phyloP scores from a whole-genome alignment of 345 rosid species.

The Linum tenue region DNA sequence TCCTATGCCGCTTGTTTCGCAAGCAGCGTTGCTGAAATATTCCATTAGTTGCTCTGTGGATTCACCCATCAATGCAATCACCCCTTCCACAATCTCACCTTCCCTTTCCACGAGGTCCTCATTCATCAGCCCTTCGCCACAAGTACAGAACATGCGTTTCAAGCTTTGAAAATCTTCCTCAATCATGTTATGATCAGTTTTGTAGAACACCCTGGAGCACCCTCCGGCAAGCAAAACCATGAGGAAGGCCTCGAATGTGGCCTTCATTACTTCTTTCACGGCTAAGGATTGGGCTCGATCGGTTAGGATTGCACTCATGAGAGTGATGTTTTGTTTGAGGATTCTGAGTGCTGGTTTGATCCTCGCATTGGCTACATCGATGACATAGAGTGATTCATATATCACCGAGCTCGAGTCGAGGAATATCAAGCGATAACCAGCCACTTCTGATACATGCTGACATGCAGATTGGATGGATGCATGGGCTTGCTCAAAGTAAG shows the following conservation, averaged over 20 bases:
- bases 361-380: slow-evolving; percentile 49
- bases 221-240: slow-evolving; percentile 89
- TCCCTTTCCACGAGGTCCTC: slow-evolving; percentile 62
- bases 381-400: slow-evolving; percentile 62
- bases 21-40: slow-evolving; percentile 52
- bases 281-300: slow-evolving; percentile 72
- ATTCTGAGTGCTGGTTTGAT: slow-evolving; percentile 48
- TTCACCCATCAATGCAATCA: slow-evolving; percentile 59
- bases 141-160: slow-evolving; percentile 53
- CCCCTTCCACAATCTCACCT: slow-evolving; percentile 67
- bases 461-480: slow-evolving; percentile 64
- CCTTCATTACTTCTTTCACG: slow-evolving; percentile 66
- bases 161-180: slow-evolving; percentile 65
- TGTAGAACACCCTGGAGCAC: slow-evolving; percentile 38
- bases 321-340: slow-evolving; percentile 67
- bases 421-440: slow-evolving; percentile 71
- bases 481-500: slow-evolving; percentile 51
- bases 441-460: slow-evolving; percentile 80
- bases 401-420: slow-evolving; percentile 60
- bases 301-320: slow-evolving; percentile 55
- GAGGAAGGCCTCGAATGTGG: slow-evolving; percentile 69
- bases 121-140: slow-evolving; percentile 65
- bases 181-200: slow-evolving; percentile 45
- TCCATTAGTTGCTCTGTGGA: slow-evolving; percentile 71
- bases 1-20: slow-evolving; percentile 50